Evolutionary conservation across 2,329 filamentous ascomycete species (phyloP).

Genomic region (Sphaerulina musiva): DNA sequence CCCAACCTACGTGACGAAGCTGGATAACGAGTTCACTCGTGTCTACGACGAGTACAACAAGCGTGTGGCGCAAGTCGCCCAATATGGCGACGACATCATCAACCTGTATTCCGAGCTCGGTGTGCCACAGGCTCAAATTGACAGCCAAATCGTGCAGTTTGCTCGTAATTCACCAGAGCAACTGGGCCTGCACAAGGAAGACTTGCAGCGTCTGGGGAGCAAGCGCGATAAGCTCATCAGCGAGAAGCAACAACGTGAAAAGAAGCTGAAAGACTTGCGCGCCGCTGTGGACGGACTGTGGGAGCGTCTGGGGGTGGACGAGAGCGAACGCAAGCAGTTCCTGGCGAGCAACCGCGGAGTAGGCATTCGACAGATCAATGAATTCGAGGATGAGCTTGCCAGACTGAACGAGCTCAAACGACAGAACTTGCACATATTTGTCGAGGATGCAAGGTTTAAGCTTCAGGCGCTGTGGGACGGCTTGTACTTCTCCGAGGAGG

Average conservation of each 20-base stretch:
- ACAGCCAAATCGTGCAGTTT: slow-evolving; percentile 76
- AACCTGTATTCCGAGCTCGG: slow-evolving; percentile 94
- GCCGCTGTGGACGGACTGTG: slow-evolving; percentile 76
- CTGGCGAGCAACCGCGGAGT: slow-evolving; percentile 82
- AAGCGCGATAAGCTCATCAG: slow-evolving; percentile 78
- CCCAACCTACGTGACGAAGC: slow-evolving; percentile 72
- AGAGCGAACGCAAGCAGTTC: slow-evolving; percentile 76
- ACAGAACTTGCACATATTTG: slow-evolving; percentile 90
- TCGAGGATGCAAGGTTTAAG: slow-evolving; percentile 85
- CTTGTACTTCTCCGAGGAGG: slow-evolving; percentile 91
- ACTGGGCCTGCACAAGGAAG: slow-evolving; percentile 82
- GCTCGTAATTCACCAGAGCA: slow-evolving; percentile 90
- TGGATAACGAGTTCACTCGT: slow-evolving; percentile 85
- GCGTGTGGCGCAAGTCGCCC: slow-evolving; percentile 68
- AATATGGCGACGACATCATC: slow-evolving; percentile 76
- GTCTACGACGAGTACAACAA: slow-evolving; percentile 95
- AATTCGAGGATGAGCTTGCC: slow-evolving; percentile 85
- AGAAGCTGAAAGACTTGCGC: slow-evolving; percentile 68
- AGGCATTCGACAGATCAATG: slow-evolving; percentile 84
- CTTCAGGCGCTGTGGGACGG: slow-evolving; percentile 93
- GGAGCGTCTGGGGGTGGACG: slow-evolving; percentile 79
- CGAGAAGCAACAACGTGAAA: slow-evolving; percentile 82
- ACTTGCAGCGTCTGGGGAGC: slow-evolving; percentile 63
- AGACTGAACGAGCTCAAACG: slow-evolving; percentile 87
- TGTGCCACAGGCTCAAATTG: slow-evolving; percentile 87